Evolutionary conservation across 2,329 filamentous ascomycete genomes (phyloP), one percentile per base, ranked within the genome.

Genomic region (Microdochium paspali): DNA sequence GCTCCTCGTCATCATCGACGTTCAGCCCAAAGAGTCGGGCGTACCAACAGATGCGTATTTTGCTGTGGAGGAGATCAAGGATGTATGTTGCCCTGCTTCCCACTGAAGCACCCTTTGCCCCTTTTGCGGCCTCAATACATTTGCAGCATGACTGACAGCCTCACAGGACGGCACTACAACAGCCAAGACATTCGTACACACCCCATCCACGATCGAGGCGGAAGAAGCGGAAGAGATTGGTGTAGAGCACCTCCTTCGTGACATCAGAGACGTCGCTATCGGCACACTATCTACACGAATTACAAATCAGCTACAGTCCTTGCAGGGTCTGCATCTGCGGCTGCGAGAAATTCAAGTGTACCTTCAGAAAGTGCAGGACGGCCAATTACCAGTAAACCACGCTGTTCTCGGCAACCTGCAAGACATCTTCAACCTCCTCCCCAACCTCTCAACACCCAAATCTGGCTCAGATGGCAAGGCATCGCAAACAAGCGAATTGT

Each of bases 141-240:
- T 49, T 24, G 26, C 28, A 3, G 9, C 21, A 26, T 20, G 4
- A 15, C 47, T 32, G 15, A 56, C 50, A 43, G 43, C 46, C 40
- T 44, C 25, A 30, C 54, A 97, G 91, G 93, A 98, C 64, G 93
- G 93, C 64, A 97, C 93, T 52, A 95, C 91, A 24, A 96, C 93
- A 49, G 83, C 88, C 54, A 94, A 93, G 73, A 98, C 93, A 40
- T 98, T 98, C 62, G 93, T 98, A 57, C 93, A 98, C 69, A 98
- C 90, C 9, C 93, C 93, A 23, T 96, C 90, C 44, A 93, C 93
- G 65, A 98, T 98, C 71, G 93, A 98, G 71, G 93, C 93, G 43
- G 93, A 98, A 68, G 93, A 98, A 70, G 93, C 93, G 51, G 93
- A 98, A 70, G 93, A 98, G 68, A 98, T 98, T 58, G 93, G 93